Percentiles rank a stretch among this genome's conserved stretches.
Conservation (phyloP, 2,329 filamentous ascomycete genomes). For the Cladosporium colombiae region DNA sequence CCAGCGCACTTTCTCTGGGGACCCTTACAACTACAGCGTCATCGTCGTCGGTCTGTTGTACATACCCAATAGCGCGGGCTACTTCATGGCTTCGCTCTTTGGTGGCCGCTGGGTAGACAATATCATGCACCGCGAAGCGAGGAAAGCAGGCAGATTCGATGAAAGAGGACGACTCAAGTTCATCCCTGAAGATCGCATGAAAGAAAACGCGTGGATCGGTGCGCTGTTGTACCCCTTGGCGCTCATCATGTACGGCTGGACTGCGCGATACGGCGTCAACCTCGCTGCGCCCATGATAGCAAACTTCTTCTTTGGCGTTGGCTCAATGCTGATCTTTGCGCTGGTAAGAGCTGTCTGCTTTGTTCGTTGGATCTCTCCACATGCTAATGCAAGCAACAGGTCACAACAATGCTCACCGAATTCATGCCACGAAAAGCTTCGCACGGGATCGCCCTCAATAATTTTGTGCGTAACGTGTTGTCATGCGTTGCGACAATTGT, state of each 20-base stretch:
- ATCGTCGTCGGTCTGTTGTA: constrained; percentile 75
- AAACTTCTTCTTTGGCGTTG: constrained; percentile 64
- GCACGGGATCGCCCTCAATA: constrained; percentile 76
- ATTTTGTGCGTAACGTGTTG: constrained; percentile 78
- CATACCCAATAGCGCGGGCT: constrained; percentile 73
- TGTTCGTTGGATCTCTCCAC: too few relatives aligned
- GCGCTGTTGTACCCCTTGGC: constrained; percentile 69
- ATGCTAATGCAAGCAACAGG: constrained; percentile 25
- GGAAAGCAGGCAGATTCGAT: constrained; percentile 68
- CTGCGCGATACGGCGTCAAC: constrained; percentile 58
- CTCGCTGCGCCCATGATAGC: constrained; percentile 36
- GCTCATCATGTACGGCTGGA: constrained; percentile 78
- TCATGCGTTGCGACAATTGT: constrained; percentile 70
- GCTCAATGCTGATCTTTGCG: constrained; percentile 77
- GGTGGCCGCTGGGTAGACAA: constrained; percentile 77
- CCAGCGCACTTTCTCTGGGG: constrained; percentile 65
- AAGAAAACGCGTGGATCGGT: constrained; percentile 78
- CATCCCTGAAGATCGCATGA: constrained; percentile 77
- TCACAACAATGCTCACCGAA: constrained; percentile 82
- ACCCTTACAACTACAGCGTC: constrained; percentile 69
- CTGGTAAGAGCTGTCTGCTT: constrained; percentile 38
- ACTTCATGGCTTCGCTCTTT: constrained; percentile 66
- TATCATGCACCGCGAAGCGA: constrained; percentile 77
- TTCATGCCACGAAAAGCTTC: constrained; percentile 74
- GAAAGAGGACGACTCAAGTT: constrained; percentile 65